Evolutionary conservation across 1,139 yeast species (phyloP), one percentile per base, ranked within the genome.

Genomic region (Insectozyma bohioensis): DNA sequence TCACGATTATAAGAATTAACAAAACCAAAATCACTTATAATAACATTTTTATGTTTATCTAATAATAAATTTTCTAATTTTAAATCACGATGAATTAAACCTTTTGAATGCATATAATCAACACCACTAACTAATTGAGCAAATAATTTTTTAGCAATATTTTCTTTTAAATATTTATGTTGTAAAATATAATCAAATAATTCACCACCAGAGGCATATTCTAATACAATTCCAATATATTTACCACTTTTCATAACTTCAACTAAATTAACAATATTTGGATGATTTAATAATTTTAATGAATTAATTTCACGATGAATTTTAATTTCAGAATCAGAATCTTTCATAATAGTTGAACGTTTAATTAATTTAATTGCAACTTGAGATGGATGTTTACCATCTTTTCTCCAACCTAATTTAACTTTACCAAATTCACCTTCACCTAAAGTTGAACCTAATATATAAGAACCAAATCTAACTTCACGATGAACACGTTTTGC

Each of bases 361-460:
- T 90, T 80, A 40, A 92, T 87, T 41, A 92, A 75, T 55, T 92
- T 92, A 49, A 92, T 88, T 31, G 98, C 98, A 15, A 90, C 97
- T 61, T 87, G 94, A 34, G 84, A 78, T 4, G 95, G 88, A 29
- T 70, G 72, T 43, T 69, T 67, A 21, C 88, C 88, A 51, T 82
- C 92, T 56, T 83, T 82, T 36, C 95, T 70, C 97, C 97, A 90
- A 12, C 97, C 97, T n/a, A 92, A 69, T 57, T 90, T 92, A 41
- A 92, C 98, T 59, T 90, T 90, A 39, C 97, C 98, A 58, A 92
- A 92, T 56, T 92, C 97, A 27, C 98, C 98, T 62, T 90, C 96
- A 24, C 98, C 98, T n/a, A 92, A 65, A 1, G 97, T 90, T 13
- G 95, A 82, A 4, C 97, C 97, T 6, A 92, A 71, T 21, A 85